A percentile compares a stretch with the other conserved stretches of the same genome.
Evolutionary conservation across 345 rosid genomes (phyloP).

Genomic region (Camelina hispida): DNA sequence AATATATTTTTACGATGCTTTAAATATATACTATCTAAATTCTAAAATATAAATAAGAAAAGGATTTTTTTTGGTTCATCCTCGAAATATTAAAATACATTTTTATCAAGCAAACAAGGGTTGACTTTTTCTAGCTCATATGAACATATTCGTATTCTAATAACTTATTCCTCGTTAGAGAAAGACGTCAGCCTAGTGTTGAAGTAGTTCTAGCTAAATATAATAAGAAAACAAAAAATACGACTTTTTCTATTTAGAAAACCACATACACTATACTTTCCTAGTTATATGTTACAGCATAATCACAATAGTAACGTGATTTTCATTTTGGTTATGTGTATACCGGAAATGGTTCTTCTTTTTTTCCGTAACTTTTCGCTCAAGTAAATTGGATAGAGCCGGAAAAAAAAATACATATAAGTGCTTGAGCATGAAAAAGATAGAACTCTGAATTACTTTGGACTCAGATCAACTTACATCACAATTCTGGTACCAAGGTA

Average conservation of each 20-base stretch:
- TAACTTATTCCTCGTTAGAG: no score
- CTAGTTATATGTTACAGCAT: background rate
- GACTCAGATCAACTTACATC: background rate
- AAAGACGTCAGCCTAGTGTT: background rate
- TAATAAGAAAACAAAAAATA: background rate
- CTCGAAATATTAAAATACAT: background rate
- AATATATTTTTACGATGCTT: background rate
- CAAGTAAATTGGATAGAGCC: background rate
- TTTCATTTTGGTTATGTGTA: background rate
- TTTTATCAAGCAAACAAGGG: background rate
- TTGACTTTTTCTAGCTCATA: background rate
- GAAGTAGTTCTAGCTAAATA: background rate
- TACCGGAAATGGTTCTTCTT: background rate
- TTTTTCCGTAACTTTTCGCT: background rate
- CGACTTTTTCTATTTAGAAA: background rate
- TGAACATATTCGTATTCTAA: background rate
- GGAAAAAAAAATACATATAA: background rate
- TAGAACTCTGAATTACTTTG: background rate
- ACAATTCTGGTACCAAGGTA: conserved; percentile 9
- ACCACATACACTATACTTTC: background rate
- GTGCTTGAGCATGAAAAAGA: background rate
- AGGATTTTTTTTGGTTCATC: no score
- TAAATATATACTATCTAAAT: background rate
- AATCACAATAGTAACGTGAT: background rate
- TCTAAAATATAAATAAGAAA: no score